Evolutionary conservation across 179 eudicot genomes (phyloP).

Genomic region (Camellia oleifera): DNA sequence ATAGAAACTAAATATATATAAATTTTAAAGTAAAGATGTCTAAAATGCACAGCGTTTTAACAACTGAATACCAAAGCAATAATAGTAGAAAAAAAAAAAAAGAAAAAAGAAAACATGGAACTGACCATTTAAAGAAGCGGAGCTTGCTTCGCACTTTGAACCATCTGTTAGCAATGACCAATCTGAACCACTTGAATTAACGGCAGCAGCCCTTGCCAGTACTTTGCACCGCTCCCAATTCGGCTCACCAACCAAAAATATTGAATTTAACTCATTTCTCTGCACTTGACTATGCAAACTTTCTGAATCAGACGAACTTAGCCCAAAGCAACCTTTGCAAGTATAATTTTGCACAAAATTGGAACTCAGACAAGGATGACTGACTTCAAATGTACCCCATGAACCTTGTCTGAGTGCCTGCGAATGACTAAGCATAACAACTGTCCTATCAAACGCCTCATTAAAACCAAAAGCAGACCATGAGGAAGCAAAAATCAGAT

Average conservation of each 20-base stretch:
- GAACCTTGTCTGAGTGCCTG: conserved; percentile 32
- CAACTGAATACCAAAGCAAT: conserved; percentile 3
- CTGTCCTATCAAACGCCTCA: conserved; percentile 74
- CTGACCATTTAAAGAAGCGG: conserved; percentile 43
- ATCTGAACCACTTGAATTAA: conserved; percentile 47
- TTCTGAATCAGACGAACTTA: conserved; percentile 14
- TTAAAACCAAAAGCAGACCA: conserved; percentile 78
- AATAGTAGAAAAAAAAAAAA: neutral
- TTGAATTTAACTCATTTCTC: conserved; percentile 19
- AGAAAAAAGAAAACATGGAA: neutral
- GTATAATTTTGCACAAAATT: conserved; percentile 47
- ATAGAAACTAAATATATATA: neutral
- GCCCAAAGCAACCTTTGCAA: conserved; percentile 53
- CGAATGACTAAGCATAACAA: conserved; percentile 51
- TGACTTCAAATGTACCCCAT: conserved; percentile 38
- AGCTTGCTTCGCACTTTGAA: conserved; percentile 40
- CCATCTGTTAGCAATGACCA: conserved; percentile 36
- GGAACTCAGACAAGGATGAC: conserved; percentile 76
- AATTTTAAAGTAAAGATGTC: neutral
- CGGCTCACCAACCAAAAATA: conserved; percentile 55
- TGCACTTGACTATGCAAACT: conserved; percentile 6
- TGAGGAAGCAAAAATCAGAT: conserved; percentile 59
- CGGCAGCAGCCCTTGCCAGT: conserved; percentile 61
- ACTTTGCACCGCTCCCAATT: conserved; percentile 63
- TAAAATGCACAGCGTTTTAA: neutral